A percentile compares a stretch with the other conserved stretches of the same genome.
phyloP scores from a whole-genome alignment of 176 grass and related monocot genomes.

The Phragmites australis region DNA sequence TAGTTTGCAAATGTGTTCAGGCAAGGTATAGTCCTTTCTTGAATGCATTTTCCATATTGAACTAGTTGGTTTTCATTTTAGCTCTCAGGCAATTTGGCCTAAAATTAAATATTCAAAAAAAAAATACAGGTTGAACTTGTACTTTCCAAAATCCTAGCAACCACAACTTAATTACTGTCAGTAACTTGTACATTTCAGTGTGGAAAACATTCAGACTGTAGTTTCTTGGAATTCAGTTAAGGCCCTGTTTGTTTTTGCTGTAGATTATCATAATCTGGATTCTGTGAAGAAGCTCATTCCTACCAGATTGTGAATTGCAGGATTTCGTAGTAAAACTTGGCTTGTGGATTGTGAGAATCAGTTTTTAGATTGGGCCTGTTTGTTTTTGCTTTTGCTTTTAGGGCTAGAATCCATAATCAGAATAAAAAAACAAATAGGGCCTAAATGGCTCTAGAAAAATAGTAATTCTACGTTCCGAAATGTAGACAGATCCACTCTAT shows the following conservation, averaged over 20 bases:
- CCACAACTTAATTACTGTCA: not conserved
- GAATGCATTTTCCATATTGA: not conserved
- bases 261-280: too few relatives aligned
- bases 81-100: not conserved
- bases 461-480: not conserved
- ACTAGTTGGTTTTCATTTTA: not conserved
- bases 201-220: conserved; percentile 19
- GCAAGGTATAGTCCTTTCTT: not conserved
- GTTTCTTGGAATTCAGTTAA: not conserved
- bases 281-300: too few relatives aligned
- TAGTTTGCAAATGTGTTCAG: not conserved
- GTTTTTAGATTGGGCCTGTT: too few relatives aligned
- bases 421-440: too few relatives aligned
- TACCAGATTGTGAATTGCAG: too few relatives aligned
- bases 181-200: not conserved
- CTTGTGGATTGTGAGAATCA: too few relatives aligned
- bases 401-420: too few relatives aligned
- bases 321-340: too few relatives aligned
- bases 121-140: not conserved
- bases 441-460: not conserved
- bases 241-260: too few relatives aligned
- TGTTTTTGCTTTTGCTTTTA: too few relatives aligned
- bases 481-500: conserved; percentile 5
- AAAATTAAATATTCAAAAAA: not conserved
- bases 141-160: conserved; percentile 10